Percentiles rank a stretch among this genome's conserved stretches.
These are phyloP conservation scores for Moricandia arvensis DNA, from an alignment of 345 rosid species.

Conservation along the genomic window DNA sequence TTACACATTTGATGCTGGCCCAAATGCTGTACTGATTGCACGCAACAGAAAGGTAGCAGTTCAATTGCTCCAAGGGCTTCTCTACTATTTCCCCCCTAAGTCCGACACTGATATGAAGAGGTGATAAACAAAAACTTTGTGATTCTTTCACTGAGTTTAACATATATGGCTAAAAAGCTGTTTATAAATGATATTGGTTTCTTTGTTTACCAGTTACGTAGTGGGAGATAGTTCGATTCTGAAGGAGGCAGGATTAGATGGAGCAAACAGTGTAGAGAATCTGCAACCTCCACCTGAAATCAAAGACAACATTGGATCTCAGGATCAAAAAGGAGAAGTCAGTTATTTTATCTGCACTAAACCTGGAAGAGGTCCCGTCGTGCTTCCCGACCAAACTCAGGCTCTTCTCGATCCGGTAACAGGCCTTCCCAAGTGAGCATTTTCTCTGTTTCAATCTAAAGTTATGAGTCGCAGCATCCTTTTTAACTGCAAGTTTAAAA, in stretches of 20 bases:
- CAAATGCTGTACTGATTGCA: constrained; percentile 84
- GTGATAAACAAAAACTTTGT: constrained; percentile 32
- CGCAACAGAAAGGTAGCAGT: constrained; percentile 60
- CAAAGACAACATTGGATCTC: constrained; percentile 46
- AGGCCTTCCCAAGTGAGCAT: constrained; percentile 63
- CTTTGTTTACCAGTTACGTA: constrained; percentile 51
- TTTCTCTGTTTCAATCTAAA: neutral
- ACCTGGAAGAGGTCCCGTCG: constrained; percentile 78
- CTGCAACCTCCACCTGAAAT: constrained; percentile 51
- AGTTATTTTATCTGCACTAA: constrained; percentile 87
- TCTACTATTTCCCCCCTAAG: constrained; percentile 80
- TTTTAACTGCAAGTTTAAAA: constrained; percentile 19
- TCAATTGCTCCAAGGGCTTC: constrained; percentile 73
- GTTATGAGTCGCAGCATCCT: constrained; percentile 13
- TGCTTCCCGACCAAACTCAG: constrained; percentile 57
- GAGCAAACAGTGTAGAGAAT: constrained; percentile 37
- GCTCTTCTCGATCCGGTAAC: constrained; percentile 67
- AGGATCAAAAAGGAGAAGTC: constrained; percentile 66
- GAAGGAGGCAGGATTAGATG: constrained; percentile 68
- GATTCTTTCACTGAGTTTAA: neutral
- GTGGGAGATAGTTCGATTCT: constrained; percentile 83
- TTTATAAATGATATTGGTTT: neutral
- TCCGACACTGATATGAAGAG: constrained; percentile 69
- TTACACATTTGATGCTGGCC: constrained; percentile 96
- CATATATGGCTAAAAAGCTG: neutral